Conservation (phyloP, 1,139 yeast genomes). For the Suhomyces anneliseae region DNA sequence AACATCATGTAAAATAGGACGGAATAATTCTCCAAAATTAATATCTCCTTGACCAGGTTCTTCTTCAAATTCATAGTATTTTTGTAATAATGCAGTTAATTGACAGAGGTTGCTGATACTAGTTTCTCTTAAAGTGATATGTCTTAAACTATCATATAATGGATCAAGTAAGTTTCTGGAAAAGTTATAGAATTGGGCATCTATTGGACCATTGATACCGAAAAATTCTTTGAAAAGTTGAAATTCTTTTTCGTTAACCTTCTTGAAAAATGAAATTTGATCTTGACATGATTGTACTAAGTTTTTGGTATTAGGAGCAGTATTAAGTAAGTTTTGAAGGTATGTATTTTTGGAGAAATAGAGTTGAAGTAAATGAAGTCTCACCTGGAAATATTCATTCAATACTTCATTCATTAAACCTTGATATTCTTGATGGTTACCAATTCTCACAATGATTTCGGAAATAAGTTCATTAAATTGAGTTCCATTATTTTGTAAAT, state of each 20-base stretch:
- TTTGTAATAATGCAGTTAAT: slow-evolving; percentile 66
- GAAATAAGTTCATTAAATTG: slow-evolving; percentile 44
- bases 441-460: slow-evolving; percentile 53
- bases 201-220: slow-evolving; percentile 17
- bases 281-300: slow-evolving; percentile 60
- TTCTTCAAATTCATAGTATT: slow-evolving; percentile 63
- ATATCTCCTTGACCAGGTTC: slow-evolving; percentile 19
- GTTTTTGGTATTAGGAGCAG: slow-evolving; percentile 13
- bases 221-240: slow-evolving; percentile 58
- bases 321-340: slow-evolving; percentile 8
- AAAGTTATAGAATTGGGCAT: slow-evolving; percentile 50
- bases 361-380: slow-evolving; percentile 48
- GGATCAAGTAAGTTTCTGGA: slow-evolving; percentile 69
- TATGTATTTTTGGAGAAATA: slow-evolving; percentile 19
- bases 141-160: slow-evolving; percentile 67
- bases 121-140: slow-evolving; percentile 64
- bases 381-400: slow-evolving; percentile 57
- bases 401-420: slow-evolving; percentile 71
- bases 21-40: slow-evolving; percentile 60
- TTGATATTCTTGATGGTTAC: slow-evolving; percentile 53
- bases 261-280: slow-evolving; percentile 56
- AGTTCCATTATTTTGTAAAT: slow-evolving; percentile 22
- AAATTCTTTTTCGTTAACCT: slow-evolving; percentile 61
- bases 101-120: slow-evolving; percentile 72
- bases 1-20: slow-evolving; percentile 71